A percentile compares a stretch with the other conserved stretches of the same genome.
phyloP scores from a whole-genome alignment of 2,329 filamentous ascomycete species.

The Scopulariopsis brevicaulis region DNA sequence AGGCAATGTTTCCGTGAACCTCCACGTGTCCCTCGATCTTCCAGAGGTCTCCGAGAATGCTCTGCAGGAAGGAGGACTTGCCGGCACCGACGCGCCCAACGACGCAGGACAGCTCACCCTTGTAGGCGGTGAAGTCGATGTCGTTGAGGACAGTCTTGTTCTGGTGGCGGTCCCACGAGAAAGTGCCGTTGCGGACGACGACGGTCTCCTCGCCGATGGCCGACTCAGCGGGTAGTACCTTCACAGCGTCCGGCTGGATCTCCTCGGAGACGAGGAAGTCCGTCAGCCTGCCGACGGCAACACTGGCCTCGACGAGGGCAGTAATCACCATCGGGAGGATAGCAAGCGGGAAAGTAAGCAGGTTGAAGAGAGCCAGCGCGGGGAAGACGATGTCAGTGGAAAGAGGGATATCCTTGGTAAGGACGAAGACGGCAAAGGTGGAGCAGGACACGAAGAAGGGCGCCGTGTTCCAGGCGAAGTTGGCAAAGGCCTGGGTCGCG shows the following conservation, averaged over 20 bases:
- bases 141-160: slow-evolving; percentile 61
- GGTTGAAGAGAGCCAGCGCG: slow-evolving; percentile 82
- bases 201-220: slow-evolving; percentile 79
- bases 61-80: slow-evolving; percentile 86
- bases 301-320: slow-evolving; percentile 88
- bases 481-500: slow-evolving; percentile 84
- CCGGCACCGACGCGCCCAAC: slow-evolving; percentile 91
- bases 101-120: slow-evolving; percentile 86
- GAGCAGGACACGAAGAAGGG: slow-evolving; percentile 96
- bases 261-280: slow-evolving; percentile 82
- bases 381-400: slow-evolving; percentile 96
- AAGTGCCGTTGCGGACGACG: slow-evolving; percentile 70
- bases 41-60: slow-evolving; percentile 83
- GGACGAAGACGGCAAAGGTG: slow-evolving; percentile 88
- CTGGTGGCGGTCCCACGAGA: slow-evolving; percentile 89
- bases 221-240: slow-evolving; percentile 54
- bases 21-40: slow-evolving; percentile 77
- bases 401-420: slow-evolving; percentile 69
- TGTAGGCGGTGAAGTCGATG: slow-evolving; percentile 80
- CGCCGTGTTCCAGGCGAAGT: slow-evolving; percentile 96
- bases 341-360: slow-evolving; percentile 88
- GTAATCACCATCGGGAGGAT: slow-evolving; percentile 97
- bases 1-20: slow-evolving; percentile 73
- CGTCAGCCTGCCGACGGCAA: slow-evolving; percentile 78
- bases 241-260: slow-evolving; percentile 74